phyloP scores from a whole-genome alignment of 192 early-diverging fungal species.

The Mortierella claussenii region DNA sequence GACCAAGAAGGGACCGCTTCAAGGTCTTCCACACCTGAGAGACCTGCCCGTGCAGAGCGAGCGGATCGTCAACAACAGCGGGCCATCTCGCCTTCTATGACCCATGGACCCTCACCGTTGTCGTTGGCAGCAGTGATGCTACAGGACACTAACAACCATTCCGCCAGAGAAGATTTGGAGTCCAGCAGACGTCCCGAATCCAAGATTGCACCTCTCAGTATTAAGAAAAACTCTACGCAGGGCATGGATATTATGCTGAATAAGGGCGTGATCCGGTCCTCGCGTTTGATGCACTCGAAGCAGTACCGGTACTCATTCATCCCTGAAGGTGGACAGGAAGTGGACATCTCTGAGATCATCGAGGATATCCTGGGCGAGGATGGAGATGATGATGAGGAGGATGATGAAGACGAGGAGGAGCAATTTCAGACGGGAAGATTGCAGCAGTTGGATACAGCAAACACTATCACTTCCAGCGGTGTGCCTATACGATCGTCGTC shows the following conservation, averaged over 20 bases:
- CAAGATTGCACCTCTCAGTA: slow-evolving; percentile 36
- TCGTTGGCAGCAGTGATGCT: slow-evolving; percentile 24
- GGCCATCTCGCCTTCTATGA: slow-evolving; percentile 40
- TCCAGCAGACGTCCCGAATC: not conserved
- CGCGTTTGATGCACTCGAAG: slow-evolving; percentile 51
- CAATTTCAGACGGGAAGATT: not conserved
- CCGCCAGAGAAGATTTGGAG: not conserved
- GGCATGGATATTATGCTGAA: slow-evolving; percentile 52
- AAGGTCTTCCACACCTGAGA: slow-evolving; percentile 31
- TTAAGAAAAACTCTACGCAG: slow-evolving; percentile 51
- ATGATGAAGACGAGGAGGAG: slow-evolving; percentile 1
- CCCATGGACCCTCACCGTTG: slow-evolving; percentile 34
- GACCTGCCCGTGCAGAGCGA: slow-evolving; percentile 35
- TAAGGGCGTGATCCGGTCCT: slow-evolving; percentile 54
- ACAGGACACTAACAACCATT: slow-evolving; percentile 8
- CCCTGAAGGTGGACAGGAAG: slow-evolving; percentile 50
- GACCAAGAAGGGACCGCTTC: slow-evolving; percentile 7
- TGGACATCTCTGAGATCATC: slow-evolving; percentile 60
- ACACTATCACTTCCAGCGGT: not conserved
- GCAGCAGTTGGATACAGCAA: too few relatives aligned
- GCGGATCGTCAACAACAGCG: slow-evolving; percentile 26
- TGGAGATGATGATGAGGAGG: not conserved
- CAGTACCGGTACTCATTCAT: slow-evolving; percentile 59
- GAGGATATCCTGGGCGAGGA: slow-evolving; percentile 58
- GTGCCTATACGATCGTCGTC: not conserved